Evolutionary conservation across 1,284 basidiomycete species (phyloP), one percentile per base, ranked within the genome.

Genomic region (Anthracocystis panici-leucophaei): DNA sequence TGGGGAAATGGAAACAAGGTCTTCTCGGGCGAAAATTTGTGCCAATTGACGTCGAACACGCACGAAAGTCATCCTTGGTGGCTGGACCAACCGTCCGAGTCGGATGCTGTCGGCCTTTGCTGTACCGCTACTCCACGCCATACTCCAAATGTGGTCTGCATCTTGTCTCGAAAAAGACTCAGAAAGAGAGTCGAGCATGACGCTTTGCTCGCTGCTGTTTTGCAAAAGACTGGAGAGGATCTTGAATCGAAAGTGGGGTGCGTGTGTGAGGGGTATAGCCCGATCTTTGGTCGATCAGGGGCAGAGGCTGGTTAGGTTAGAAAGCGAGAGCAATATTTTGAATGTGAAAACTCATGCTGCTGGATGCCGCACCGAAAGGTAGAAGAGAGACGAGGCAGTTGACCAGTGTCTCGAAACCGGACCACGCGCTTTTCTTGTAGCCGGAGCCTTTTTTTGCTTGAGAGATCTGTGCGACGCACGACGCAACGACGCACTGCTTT

Each of bases 301-400:
- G 27, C 27, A 29, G 27, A n/a, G 9, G 21, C n/a, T n/a, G n/a
- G n/a, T n/a, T n/a, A 23, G 18, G 14, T 6, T 12, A 16, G 27
- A 12, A 29, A 5, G 21, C 27, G 21, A 7, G 29, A 31, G n/a
- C 18, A 12, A 31, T n/a, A 20, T 31, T 27, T 31, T 48, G 46
- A 48, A 11, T 31, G 48, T 49, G 48, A 49, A 49, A 49, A 27
- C 27, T 20, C 9, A 3, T 5, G 16, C 16, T 48, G 48, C 48
- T 31, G 29, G 29, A 27, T 27, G 29, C n/a, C 48, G 48, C 27
- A 49, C 48, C n/a, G 27, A 49, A 31, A 49, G 27, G 27, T 27
- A 20, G n/a, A 23, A 18, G 18, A 46, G 25, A 27, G 46, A 48
- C 16, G 27, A 48, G 46, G 48, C 48, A 49, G 4, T 49, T 18